phyloP scores from a whole-genome alignment of 192 early-diverging fungal genomes.

The Podila verticillata region DNA sequence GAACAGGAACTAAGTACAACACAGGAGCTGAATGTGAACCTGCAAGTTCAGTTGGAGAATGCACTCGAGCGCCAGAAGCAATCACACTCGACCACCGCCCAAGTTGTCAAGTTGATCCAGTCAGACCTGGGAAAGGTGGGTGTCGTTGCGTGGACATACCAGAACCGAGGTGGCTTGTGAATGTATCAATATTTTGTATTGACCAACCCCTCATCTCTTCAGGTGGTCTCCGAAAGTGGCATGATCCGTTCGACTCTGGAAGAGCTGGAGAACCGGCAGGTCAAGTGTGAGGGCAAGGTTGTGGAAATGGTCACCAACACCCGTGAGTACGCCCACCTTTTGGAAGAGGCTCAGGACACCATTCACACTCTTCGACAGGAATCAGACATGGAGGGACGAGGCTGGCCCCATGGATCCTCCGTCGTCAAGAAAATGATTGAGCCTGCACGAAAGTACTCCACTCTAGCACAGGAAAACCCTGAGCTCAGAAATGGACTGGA shows the following conservation, averaged over 20 bases:
- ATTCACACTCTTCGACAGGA: conserved; percentile 60
- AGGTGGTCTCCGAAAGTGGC: conserved; percentile 61
- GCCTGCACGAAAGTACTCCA: conserved; percentile 16
- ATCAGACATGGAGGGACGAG: conserved; percentile 51
- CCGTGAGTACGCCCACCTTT: conserved; percentile 64
- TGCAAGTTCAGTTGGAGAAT: conserved; percentile 59
- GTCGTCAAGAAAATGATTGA: conserved; percentile 4
- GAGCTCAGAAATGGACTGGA: conserved; percentile 13
- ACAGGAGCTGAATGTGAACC: conserved; percentile 66
- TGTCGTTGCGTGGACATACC: too few relatives aligned
- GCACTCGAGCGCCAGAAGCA: conserved; percentile 63
- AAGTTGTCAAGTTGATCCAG: conserved; percentile 66
- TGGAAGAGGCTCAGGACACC: conserved; percentile 68
- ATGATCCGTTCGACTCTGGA: conserved; percentile 59
- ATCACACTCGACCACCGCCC: conserved; percentile 61
- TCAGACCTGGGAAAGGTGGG: conserved; percentile 59
- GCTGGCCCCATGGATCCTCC: conserved; percentile 14
- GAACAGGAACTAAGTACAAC: conserved; percentile 65
- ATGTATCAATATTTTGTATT: not conserved
- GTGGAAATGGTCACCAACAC: conserved; percentile 65
- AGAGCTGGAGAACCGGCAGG: conserved; percentile 62
- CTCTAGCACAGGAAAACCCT: conserved; percentile 29
- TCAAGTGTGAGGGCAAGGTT: conserved; percentile 62
- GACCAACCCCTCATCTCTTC: not conserved
- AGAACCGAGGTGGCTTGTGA: not conserved